Percentiles rank a stretch among this genome's conserved stretches.
Evolutionary conservation across 176 grass and related monocot species (phyloP).

Genomic region (Aegilops sharonensis): DNA sequence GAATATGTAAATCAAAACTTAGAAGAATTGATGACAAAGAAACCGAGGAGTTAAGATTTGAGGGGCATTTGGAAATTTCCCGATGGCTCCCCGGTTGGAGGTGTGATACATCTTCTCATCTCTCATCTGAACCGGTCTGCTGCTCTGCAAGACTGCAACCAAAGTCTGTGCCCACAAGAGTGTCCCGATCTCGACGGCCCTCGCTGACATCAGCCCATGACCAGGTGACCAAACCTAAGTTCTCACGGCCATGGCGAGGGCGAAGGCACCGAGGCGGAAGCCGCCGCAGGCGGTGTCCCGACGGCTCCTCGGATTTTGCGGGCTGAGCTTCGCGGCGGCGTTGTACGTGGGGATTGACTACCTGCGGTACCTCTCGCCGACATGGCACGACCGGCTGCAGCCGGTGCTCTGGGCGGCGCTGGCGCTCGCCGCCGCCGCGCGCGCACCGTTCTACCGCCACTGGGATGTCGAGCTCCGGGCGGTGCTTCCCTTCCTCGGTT

Average conservation of each 20-base stretch:
- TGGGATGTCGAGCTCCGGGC: conserved; percentile 76
- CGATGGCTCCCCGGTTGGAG: too few relatives aligned
- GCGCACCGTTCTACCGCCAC: conserved; percentile 72
- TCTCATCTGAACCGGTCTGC: not conserved
- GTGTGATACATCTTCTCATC: too few relatives aligned
- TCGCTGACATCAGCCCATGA: conserved; percentile 11
- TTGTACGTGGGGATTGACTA: conserved; percentile 84
- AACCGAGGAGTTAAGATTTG: too few relatives aligned
- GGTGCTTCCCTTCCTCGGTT: conserved; percentile 67
- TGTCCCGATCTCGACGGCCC: not conserved
- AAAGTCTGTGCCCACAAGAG: not conserved
- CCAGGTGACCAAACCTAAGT: not conserved
- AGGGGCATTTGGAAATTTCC: too few relatives aligned
- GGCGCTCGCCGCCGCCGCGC: conserved; percentile 49
- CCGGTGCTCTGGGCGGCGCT: conserved; percentile 74
- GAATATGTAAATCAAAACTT: too few relatives aligned
- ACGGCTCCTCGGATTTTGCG: conserved; percentile 26
- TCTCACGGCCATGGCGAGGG: conserved; percentile 35
- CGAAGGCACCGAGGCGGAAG: conserved; percentile 24
- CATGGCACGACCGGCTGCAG: conserved; percentile 68
- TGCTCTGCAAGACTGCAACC: not conserved
- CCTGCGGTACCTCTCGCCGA: conserved; percentile 64
- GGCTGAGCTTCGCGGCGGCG: conserved; percentile 57
- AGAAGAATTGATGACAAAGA: too few relatives aligned
- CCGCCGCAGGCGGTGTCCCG: conserved; percentile 1